phyloP scores from a whole-genome alignment of 768 basidiomycete species.

The Mycena haematopus region DNA sequence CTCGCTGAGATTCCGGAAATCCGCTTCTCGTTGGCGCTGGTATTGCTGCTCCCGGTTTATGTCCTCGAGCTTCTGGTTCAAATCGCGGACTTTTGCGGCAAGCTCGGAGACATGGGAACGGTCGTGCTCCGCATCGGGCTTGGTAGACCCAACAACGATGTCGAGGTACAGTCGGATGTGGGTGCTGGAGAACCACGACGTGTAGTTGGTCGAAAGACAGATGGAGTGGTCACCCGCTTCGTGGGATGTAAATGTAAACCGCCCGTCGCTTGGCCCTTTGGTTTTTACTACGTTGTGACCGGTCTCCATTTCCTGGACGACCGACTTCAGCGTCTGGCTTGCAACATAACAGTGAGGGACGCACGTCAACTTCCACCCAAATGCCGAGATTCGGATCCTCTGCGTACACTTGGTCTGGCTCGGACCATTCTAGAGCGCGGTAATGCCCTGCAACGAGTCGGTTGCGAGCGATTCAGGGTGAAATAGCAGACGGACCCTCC shows the following conservation, averaged over 20 bases:
- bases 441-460: constrained; percentile 75
- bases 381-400: constrained; percentile 84
- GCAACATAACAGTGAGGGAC: constrained; percentile 35
- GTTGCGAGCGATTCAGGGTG: constrained; percentile 1
- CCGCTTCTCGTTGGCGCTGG: constrained; percentile 93
- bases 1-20: constrained; percentile 90
- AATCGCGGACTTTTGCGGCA: constrained; percentile 83
- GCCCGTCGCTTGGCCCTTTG: constrained; percentile 87
- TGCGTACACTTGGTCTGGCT: constrained; percentile 67
- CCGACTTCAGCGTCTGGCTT: constrained; percentile 1
- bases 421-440: constrained; percentile 90
- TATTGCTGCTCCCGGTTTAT: constrained; percentile 96
- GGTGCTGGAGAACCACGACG: constrained; percentile 83
- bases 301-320: constrained; percentile 80
- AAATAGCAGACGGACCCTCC: constrained; percentile 70
- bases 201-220: constrained; percentile 92
- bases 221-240: constrained; percentile 97
- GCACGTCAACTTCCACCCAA: constrained; percentile 87
- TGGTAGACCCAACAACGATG: constrained; percentile 88
- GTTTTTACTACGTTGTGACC: constrained; percentile 86
- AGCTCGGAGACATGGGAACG: constrained; percentile 84
- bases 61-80: constrained; percentile 93
- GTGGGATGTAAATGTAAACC: constrained; percentile 97
- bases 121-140: constrained; percentile 87
- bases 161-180: constrained; percentile 97